Conservation (phyloP, 179 eudicot species). For the Spinacia oleracea region DNA sequence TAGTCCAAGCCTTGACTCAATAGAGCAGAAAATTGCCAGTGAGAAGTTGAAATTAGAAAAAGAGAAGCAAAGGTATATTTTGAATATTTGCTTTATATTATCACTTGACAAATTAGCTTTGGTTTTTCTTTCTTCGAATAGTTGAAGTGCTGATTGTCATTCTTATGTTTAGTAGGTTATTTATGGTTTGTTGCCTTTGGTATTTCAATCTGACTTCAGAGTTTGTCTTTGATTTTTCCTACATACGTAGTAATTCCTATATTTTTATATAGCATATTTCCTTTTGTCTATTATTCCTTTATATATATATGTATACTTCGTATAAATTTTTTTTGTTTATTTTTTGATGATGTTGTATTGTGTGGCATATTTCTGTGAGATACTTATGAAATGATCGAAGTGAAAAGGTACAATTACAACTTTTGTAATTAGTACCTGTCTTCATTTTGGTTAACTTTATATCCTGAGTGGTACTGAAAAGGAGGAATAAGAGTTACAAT, state of each 20-base stretch:
- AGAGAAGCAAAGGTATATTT: constrained; percentile 47
- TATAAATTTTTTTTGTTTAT: no score
- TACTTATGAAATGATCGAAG: background rate
- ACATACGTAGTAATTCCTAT: background rate
- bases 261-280: background rate
- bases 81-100: background rate
- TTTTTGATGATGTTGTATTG: background rate
- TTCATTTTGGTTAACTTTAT: background rate
- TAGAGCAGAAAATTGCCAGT: constrained; percentile 37
- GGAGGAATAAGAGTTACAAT: background rate
- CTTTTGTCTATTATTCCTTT: background rate
- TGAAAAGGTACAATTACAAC: no score
- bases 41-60: constrained; percentile 55
- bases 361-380: background rate
- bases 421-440: background rate
- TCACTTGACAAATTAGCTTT: background rate
- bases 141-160: background rate
- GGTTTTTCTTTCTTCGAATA: background rate
- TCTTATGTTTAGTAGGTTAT: background rate
- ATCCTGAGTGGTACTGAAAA: background rate
- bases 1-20: constrained; percentile 37
- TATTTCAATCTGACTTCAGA: background rate
- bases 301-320: no score
- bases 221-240: background rate
- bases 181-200: constrained; percentile 9